Conservation (phyloP, 192 early-diverging fungal genomes). For the Coemansia sp. region DNA sequence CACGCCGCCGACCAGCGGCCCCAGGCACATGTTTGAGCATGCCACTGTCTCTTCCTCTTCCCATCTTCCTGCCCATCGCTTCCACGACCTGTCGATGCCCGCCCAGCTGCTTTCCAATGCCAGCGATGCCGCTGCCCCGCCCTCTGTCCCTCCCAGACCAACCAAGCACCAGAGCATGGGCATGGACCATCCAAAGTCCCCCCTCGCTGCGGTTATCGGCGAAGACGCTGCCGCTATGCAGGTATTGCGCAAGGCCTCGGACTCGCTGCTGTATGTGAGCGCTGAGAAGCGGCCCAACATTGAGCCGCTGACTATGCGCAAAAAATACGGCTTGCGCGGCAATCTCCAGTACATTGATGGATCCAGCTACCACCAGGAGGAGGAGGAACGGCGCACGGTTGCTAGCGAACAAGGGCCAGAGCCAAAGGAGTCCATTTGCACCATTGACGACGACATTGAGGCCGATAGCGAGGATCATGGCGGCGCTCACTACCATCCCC, state of each 20-base stretch:
- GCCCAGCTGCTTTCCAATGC: background rate
- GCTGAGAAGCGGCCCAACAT: constrained; percentile 50
- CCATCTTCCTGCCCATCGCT: too few species aligned
- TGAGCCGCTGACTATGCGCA: constrained; percentile 48
- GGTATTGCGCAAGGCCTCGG: constrained; percentile 49
- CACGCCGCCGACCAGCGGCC: constrained; percentile 27
- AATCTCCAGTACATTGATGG: constrained; percentile 45
- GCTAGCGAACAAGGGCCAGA: constrained; percentile 30
- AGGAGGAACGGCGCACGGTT: background rate
- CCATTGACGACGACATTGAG: constrained; percentile 12
- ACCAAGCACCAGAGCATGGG: constrained; percentile 29
- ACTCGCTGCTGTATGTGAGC: constrained; percentile 44
- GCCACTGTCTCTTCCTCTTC: background rate
- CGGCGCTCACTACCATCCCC: constrained; percentile 12
- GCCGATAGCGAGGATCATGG: background rate
- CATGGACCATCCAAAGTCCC: constrained; percentile 8
- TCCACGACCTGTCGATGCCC: too few species aligned
- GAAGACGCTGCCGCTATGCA: constrained; percentile 27
- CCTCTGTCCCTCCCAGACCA: constrained; percentile 26
- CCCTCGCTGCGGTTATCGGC: constrained; percentile 5
- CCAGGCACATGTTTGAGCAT: constrained; percentile 5
- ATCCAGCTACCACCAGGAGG: constrained; percentile 7
- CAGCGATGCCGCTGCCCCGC: background rate
- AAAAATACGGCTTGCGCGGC: constrained; percentile 49
- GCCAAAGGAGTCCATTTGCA: constrained; percentile 15